phyloP scores from a whole-genome alignment of 805 yeast species.

The Brettanomyces bruxellensis region DNA sequence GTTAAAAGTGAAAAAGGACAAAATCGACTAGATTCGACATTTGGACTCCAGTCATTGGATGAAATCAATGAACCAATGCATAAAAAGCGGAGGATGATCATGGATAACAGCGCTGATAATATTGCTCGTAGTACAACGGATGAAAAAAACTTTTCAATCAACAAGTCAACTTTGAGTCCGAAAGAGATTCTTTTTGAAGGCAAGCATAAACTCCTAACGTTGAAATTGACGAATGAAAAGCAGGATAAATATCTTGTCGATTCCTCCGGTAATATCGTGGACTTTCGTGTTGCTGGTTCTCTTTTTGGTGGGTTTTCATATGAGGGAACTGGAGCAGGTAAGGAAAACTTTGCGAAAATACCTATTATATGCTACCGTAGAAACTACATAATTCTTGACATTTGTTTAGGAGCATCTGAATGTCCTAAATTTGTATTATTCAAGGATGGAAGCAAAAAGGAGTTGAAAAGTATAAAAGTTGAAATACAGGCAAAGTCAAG shows the following conservation, averaged over 20 bases:
- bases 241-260: neutral
- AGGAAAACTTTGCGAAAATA: constrained; percentile 1
- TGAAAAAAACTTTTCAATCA: no score
- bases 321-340: constrained; percentile 8
- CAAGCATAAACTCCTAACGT: no score
- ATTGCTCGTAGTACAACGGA: no score
- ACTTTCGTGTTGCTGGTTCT: constrained; percentile 1
- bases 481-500: neutral
- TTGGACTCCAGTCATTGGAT: no score
- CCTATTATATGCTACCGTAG: constrained; percentile 18
- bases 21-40: no score
- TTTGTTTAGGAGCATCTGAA: constrained; percentile 5
- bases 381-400: constrained; percentile 8
- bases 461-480: constrained; percentile 5
- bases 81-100: no score
- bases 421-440: constrained; percentile 3
- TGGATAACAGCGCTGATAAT: no score
- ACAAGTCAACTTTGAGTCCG: no score
- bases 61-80: no score
- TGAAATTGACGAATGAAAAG: no score
- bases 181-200: no score
- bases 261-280: neutral
- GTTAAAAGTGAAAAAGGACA: no score
- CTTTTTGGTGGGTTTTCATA: constrained; percentile 14
- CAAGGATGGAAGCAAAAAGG: neutral